Conservation (phyloP, 371 early-diverging fungal genomes). For the Circinella umbellata region DNA sequence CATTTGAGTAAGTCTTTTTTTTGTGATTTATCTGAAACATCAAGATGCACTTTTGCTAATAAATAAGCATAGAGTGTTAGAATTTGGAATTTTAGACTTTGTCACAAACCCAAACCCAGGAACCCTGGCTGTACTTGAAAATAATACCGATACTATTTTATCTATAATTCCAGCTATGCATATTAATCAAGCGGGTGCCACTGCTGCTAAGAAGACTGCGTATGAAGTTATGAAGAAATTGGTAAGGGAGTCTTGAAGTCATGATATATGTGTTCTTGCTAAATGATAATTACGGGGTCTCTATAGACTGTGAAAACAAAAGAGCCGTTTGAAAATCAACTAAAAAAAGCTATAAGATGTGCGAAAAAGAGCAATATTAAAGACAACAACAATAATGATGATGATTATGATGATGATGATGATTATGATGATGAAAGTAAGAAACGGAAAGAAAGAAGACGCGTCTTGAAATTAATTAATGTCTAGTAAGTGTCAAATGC, state of each 20-base stretch:
- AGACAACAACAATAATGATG: neutral
- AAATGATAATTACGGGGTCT: neutral
- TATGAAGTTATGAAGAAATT: neutral
- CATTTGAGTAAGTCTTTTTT: neutral
- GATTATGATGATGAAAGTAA: neutral
- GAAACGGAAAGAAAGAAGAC: neutral
- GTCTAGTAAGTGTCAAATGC: neutral
- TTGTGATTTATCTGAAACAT: neutral
- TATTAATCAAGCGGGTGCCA: neutral
- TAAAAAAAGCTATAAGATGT: neutral
- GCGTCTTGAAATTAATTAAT: neutral
- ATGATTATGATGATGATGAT: too few species aligned
- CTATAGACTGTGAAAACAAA: neutral
- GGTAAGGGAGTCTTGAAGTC: neutral
- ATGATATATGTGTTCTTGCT: neutral
- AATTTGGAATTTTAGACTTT: neutral
- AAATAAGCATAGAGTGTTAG: conserved; percentile 3
- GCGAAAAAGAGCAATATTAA: neutral
- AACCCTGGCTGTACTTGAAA: neutral
- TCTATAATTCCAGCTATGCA: neutral
- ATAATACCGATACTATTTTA: neutral
- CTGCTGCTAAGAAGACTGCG: neutral
- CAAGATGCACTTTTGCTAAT: neutral
- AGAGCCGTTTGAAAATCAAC: neutral
- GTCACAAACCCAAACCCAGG: conserved; percentile 1